A percentile compares a stretch with the other conserved stretches of the same genome.
Evolutionary conservation across 257 asterid genomes (phyloP).

Genomic region (Euphrasia confusa): DNA sequence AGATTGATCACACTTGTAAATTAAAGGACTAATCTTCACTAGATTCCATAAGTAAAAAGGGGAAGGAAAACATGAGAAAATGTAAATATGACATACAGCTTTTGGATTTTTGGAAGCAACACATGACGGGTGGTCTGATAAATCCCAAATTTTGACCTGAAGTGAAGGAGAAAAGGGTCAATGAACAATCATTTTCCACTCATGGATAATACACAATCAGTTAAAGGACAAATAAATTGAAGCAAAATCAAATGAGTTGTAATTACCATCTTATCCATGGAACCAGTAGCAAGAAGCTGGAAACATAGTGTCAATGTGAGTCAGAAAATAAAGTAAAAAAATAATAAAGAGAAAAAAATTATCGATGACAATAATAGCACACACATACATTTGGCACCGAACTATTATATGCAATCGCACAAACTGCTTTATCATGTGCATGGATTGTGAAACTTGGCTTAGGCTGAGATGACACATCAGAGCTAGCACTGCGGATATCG

Average conservation of each 20-base stretch:
- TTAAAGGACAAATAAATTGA: not conserved
- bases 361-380: not conserved
- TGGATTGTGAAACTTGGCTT: constrained; percentile 77
- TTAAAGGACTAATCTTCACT: not conserved
- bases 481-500: constrained; percentile 59
- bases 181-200: not conserved
- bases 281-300: constrained; percentile 94
- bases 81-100: constrained; percentile 35
- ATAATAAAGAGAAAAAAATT: not conserved
- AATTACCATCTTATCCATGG: constrained; percentile 76
- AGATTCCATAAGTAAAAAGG: not conserved
- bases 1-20: not conserved
- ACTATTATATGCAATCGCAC: constrained; percentile 55
- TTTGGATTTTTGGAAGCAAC: constrained; percentile 43
- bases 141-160: constrained; percentile 95
- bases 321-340: constrained; percentile 3
- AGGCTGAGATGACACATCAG: constrained; percentile 40
- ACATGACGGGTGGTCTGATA: constrained; percentile 68
- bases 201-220: not conserved
- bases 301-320: constrained; percentile 24
- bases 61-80: not conserved
- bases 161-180: constrained; percentile 15
- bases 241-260: constrained; percentile 4
- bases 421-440: constrained; percentile 90
- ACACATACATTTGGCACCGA: constrained; percentile 58